Conservation (phyloP, 1,284 basidiomycete species). For the Pseudozyma tsukubaensis region DNA sequence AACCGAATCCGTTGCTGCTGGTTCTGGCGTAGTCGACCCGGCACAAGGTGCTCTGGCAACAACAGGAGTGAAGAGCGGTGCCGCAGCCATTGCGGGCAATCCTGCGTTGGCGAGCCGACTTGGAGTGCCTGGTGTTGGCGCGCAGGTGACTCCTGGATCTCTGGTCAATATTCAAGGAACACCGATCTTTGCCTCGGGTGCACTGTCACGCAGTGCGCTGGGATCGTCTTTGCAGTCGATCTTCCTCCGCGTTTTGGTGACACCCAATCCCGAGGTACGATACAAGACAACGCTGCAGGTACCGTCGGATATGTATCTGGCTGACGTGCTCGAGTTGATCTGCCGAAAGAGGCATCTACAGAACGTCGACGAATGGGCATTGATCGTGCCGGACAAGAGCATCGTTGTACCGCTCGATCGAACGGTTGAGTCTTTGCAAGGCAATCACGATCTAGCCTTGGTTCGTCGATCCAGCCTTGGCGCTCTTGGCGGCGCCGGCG, state of each 20-base stretch:
- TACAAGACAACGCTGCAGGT: conserved; percentile 69
- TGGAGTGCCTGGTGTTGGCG: conserved; percentile 22
- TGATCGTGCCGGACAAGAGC: conserved; percentile 61
- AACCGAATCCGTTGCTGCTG: conserved; percentile 23
- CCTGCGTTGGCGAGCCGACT: conserved; percentile 38
- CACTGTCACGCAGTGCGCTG: conserved; percentile 43
- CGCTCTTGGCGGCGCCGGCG: conserved; percentile 68
- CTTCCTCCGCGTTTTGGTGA: conserved; percentile 62
- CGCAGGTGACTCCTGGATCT: conserved; percentile 36
- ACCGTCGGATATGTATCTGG: conserved; percentile 89
- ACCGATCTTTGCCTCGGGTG: conserved; percentile 58
- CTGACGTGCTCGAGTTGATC: conserved; percentile 83
- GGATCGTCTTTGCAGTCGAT: conserved; percentile 50
- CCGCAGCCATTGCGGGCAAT: conserved; percentile 27
- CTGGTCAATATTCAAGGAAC: conserved; percentile 55
- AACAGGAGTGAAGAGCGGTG: conserved; percentile 23
- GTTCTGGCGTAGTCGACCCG: conserved; percentile 19
- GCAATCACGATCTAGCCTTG: conserved; percentile 84
- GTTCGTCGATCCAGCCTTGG: conserved; percentile 74
- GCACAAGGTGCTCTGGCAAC: conserved; percentile 27
- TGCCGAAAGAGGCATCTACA: conserved; percentile 62
- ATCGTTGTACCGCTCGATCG: conserved; percentile 91
- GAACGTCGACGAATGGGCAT: conserved; percentile 62
- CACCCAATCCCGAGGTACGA: conserved; percentile 58
- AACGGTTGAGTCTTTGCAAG: conserved; percentile 92